A percentile compares a stretch with the other conserved stretches of the same genome.
Evolutionary conservation across 192 early-diverging fungal species (phyloP).

Genomic region (Linnemannia exigua): DNA sequence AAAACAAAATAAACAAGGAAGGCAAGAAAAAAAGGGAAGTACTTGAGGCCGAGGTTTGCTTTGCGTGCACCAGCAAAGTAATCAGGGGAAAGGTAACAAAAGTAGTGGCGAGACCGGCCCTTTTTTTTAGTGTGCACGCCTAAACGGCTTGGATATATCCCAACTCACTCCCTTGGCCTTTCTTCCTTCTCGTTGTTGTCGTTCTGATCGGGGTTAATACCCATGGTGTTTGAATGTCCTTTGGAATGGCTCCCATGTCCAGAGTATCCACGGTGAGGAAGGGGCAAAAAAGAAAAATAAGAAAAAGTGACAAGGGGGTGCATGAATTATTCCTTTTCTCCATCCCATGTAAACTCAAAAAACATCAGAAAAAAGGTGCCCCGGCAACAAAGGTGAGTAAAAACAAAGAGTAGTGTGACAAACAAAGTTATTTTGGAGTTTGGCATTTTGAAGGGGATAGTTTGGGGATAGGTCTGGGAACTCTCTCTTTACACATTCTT

Average conservation of each 20-base stretch:
- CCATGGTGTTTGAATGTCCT: background rate
- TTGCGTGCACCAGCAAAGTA: background rate
- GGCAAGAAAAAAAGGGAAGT: background rate
- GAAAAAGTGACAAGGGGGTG: constrained; percentile 1
- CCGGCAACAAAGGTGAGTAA: background rate
- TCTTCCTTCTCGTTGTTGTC: background rate
- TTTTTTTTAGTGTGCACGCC: background rate
- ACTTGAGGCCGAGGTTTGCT: background rate
- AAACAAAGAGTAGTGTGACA: background rate
- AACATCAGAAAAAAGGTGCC: background rate
- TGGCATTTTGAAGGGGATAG: background rate
- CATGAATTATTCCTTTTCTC: constrained; percentile 8
- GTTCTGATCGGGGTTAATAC: background rate
- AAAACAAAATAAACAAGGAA: background rate
- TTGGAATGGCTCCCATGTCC: background rate
- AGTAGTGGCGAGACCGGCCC: background rate
- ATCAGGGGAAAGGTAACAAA: background rate
- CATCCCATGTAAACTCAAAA: background rate
- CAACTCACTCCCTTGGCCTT: background rate
- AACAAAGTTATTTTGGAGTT: constrained; percentile 7
- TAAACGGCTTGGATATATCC: background rate
- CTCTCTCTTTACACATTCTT: background rate
- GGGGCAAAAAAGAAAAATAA: background rate
- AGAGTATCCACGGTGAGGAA: background rate
- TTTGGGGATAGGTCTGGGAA: constrained; percentile 6